A percentile compares a stretch with the other conserved stretches of the same genome.
Evolutionary conservation across 2,329 filamentous ascomycete genomes (phyloP).

Genomic region (Microthyrium microscopicum): DNA sequence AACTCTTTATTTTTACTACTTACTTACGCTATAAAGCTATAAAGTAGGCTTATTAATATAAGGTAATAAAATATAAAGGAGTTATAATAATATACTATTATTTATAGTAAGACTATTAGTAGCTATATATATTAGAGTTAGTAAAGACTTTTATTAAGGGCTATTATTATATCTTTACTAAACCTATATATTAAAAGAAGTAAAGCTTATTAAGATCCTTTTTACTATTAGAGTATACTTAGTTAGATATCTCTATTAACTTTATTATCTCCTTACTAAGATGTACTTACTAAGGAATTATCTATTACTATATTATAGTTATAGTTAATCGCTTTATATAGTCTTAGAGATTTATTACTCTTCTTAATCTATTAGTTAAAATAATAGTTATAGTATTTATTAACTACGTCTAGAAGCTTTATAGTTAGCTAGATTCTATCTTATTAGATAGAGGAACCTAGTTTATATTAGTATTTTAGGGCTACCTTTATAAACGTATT

Average conservation of each 20-base stretch:
- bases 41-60: no score
- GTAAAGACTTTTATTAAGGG: conserved; percentile 11
- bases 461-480: conserved; percentile 7
- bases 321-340: conserved; percentile 13
- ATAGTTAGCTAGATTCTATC: no score
- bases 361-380: conserved; percentile 8
- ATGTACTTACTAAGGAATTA: background rate
- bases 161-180: conserved; percentile 6
- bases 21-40: background rate
- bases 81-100: background rate
- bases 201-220: conserved; percentile 8
- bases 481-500: conserved; percentile 2
- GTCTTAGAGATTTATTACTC: no score
- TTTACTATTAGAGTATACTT: conserved; percentile 3
- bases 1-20: background rate
- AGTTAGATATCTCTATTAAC: conserved; percentile 9
- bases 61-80: background rate
- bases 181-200: background rate
- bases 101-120: background rate
- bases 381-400: conserved; percentile 9
- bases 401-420: conserved; percentile 5
- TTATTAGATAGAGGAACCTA: no score
- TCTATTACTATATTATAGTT: conserved; percentile 11
- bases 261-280: conserved; percentile 9
- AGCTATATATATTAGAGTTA: conserved; percentile 11